Conservation (phyloP, 345 rosid species). For the Salix viminalis region DNA sequence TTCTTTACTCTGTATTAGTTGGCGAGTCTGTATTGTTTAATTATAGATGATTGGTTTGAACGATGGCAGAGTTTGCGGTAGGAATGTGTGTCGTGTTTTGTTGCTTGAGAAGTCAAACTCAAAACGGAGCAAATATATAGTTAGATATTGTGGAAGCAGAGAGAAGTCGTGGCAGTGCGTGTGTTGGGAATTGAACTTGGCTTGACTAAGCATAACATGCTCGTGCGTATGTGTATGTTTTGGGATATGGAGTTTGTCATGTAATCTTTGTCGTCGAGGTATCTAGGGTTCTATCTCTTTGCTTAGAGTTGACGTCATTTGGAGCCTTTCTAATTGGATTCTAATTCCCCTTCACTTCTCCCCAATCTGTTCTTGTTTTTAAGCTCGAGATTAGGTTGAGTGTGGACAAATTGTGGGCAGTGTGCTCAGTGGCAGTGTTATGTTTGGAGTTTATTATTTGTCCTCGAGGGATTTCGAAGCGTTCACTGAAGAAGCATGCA, state of each 20-base stretch:
- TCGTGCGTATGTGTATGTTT: neutral
- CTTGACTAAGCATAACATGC: neutral
- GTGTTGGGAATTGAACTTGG: slow-evolving; percentile 24
- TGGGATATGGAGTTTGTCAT: slow-evolving; percentile 25
- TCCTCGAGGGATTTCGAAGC: slow-evolving; percentile 14
- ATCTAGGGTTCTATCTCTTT: slow-evolving; percentile 20
- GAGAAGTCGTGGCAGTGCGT: neutral
- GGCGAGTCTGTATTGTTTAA: neutral
- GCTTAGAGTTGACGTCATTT: slow-evolving; percentile 1
- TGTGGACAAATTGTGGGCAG: slow-evolving; percentile 17
- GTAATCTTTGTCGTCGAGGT: slow-evolving; percentile 30
- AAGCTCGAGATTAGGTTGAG: slow-evolving; percentile 7
- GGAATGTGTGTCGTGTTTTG: slow-evolving; percentile 41
- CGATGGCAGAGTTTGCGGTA: slow-evolving; percentile 27
- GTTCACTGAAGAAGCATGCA: neutral
- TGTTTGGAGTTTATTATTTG: slow-evolving; percentile 31
- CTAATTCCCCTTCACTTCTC: neutral
- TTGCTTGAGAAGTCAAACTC: slow-evolving; percentile 8
- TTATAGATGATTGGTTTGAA: slow-evolving; percentile 24
- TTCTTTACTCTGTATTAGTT: slow-evolving; percentile 18
- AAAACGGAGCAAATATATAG: slow-evolving; percentile 9
- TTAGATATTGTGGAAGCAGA: neutral
- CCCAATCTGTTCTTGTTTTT: slow-evolving; percentile 15
- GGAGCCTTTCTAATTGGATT: slow-evolving; percentile 15
- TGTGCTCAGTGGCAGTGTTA: neutral